Evolutionary conservation across 495 filamentous ascomycete genomes (phyloP).

Genomic region (Penicillium nucicola): DNA sequence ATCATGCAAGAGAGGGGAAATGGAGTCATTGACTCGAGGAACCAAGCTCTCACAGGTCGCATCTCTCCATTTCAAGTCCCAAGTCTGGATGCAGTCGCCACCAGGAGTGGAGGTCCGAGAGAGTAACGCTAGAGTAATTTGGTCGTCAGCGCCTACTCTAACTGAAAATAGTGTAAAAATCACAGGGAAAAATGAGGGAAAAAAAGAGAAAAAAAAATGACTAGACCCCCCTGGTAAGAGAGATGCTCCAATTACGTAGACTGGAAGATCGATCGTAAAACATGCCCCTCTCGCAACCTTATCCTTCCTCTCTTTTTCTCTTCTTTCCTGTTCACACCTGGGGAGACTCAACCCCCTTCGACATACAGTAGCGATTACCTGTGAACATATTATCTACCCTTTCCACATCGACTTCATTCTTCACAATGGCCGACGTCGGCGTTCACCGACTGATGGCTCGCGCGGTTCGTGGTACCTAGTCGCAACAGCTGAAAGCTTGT

Average conservation of each 20-base stretch:
- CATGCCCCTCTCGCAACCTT: slow-evolving; percentile 23
- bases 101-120: slow-evolving; percentile 8
- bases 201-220: slow-evolving; percentile 1
- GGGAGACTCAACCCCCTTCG: neutral
- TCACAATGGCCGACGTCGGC: slow-evolving; percentile 29
- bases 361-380: too few relatives aligned
- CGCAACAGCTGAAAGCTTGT: neutral
- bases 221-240: neutral
- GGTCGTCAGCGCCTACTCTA: neutral
- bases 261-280: slow-evolving; percentile 18
- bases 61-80: neutral
- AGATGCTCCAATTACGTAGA: slow-evolving; percentile 16
- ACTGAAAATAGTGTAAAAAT: neutral
- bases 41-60: slow-evolving; percentile 2
- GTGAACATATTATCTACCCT: slow-evolving; percentile 1
- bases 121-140: slow-evolving; percentile 1
- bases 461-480: slow-evolving; percentile 13
- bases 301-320: slow-evolving; percentile 7
- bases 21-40: slow-evolving; percentile 19
- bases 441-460: slow-evolving; percentile 28
- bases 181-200: neutral
- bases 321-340: slow-evolving; percentile 2
- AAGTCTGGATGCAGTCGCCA: slow-evolving; percentile 18
- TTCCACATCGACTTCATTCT: neutral
- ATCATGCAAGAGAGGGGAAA: too few relatives aligned